Evolutionary conservation across 164 flowering plant genomes (phyloP).

Genomic region (Magnolia sinica): DNA sequence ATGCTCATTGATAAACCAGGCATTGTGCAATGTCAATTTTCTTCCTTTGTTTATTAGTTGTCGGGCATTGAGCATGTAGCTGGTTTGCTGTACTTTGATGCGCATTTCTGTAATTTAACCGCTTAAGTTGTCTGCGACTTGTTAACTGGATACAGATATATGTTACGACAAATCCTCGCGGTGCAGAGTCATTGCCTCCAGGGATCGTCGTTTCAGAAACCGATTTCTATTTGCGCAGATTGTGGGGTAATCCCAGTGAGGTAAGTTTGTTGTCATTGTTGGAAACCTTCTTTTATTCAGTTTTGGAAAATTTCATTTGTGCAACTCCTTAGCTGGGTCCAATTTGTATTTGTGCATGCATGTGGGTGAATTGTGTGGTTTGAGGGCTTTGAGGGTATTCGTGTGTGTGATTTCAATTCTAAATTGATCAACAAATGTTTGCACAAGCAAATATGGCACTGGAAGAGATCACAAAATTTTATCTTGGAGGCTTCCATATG

Average conservation of each 20-base stretch:
- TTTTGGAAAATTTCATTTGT: not conserved
- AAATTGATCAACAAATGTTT: not conserved
- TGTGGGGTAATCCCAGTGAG: constrained; percentile 95
- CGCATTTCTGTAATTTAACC: not conserved
- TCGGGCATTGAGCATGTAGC: not conserved
- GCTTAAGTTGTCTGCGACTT: not conserved
- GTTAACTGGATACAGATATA: constrained; percentile 47
- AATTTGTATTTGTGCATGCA: not conserved
- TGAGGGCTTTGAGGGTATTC: not conserved
- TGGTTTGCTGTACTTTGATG: not conserved
- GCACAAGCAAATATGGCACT: not conserved
- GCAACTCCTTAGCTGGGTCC: not conserved
- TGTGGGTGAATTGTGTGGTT: not conserved
- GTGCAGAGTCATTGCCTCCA: constrained; percentile 85
- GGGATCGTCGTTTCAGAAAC: constrained; percentile 74
- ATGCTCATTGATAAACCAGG: not conserved
- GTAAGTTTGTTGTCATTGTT: constrained; percentile 24
- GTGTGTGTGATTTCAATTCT: not conserved
- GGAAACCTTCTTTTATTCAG: not conserved
- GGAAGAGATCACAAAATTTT: no score
- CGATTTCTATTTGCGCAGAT: constrained; percentile 81
- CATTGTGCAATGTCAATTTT: not conserved
- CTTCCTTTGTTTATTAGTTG: not conserved
- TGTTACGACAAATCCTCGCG: constrained; percentile 80
- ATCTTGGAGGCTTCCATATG: not conserved